A percentile compares a stretch with the other conserved stretches of the same genome.
Conservation (phyloP, 371 early-diverging fungal species). For the Lichtheimia corymbifera region DNA sequence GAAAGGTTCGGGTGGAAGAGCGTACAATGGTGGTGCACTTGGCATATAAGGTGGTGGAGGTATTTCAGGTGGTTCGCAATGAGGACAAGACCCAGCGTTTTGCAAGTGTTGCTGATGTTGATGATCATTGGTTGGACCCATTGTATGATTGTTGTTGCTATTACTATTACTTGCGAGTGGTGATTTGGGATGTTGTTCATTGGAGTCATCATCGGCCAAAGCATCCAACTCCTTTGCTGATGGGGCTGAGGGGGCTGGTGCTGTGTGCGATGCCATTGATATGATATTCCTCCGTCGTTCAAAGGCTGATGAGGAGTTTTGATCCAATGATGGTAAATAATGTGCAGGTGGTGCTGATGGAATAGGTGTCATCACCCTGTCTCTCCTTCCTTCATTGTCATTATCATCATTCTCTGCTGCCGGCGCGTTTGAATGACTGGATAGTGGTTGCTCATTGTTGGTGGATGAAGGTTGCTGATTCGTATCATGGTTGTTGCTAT, state of each 20-base stretch:
- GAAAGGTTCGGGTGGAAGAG: conserved; percentile 8
- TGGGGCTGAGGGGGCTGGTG: conserved; percentile 23
- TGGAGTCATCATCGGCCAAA: neutral
- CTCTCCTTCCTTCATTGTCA: neutral
- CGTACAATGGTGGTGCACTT: conserved; percentile 19
- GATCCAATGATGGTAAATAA: conserved; percentile 6
- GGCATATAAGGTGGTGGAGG: conserved; percentile 28
- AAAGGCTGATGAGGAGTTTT: neutral
- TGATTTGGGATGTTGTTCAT: neutral
- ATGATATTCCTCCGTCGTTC: conserved; percentile 10
- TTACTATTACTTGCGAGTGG: neutral
- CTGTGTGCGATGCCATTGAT: conserved; percentile 12
- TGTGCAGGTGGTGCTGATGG: conserved; percentile 19
- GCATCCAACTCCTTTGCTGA: conserved; percentile 23
- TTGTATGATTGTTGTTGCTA: neutral
- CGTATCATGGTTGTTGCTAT: conserved; percentile 6
- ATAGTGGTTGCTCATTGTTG: neutral
- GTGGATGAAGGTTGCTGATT: neutral
- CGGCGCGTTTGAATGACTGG: neutral
- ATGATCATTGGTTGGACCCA: neutral
- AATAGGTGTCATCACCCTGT: neutral
- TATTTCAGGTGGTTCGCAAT: conserved; percentile 11
- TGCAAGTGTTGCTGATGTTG: conserved; percentile 9
- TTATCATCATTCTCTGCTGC: neutral
- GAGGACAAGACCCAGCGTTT: neutral